A percentile compares a stretch with the other conserved stretches of the same genome.
These are phyloP conservation scores for Auricularia sp. DNA, from an alignment of 768 basidiomycete genomes.

Conservation along the genomic window DNA sequence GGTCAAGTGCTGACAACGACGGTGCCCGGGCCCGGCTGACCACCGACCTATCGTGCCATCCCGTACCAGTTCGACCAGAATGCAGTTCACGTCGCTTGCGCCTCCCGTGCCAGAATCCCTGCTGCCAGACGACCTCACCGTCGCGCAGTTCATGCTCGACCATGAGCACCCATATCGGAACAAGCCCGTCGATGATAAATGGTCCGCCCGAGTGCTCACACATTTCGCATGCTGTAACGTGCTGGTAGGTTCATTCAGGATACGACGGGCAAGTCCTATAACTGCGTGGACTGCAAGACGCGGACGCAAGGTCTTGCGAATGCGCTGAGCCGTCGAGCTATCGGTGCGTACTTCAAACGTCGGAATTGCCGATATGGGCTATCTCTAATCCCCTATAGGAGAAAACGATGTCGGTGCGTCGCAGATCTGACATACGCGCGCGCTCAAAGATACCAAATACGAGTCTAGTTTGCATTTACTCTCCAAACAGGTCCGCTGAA, in stretches of 20 bases:
- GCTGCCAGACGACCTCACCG: slow-evolving; percentile 8
- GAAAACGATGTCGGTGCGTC: slow-evolving; percentile 12
- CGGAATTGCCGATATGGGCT: background rate
- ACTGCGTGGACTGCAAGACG: slow-evolving; percentile 9
- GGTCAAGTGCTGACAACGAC: too few species aligned
- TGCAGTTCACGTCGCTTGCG: background rate
- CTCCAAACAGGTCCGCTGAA: slow-evolving; percentile 44
- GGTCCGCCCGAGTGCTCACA: background rate
- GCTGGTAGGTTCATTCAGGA: slow-evolving; percentile 3
- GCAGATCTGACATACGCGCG: slow-evolving; percentile 10
- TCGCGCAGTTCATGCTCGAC: slow-evolving; percentile 17
- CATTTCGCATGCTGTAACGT: background rate
- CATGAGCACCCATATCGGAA: slow-evolving; percentile 10
- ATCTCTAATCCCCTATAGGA: background rate
- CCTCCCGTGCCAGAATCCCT: background rate
- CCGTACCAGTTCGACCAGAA: background rate
- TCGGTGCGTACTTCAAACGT: slow-evolving; percentile 7
- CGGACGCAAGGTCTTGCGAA: slow-evolving; percentile 13
- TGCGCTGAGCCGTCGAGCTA: slow-evolving; percentile 4
- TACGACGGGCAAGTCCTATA: background rate
- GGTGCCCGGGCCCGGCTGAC: too few species aligned
- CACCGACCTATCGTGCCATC: too few species aligned
- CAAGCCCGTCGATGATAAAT: background rate
- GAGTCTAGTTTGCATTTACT: slow-evolving; percentile 46
- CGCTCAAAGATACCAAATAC: background rate